A percentile compares a stretch with the other conserved stretches of the same genome.
phyloP scores from a whole-genome alignment of 257 asterid species.

The Anisodus acutangulus region DNA sequence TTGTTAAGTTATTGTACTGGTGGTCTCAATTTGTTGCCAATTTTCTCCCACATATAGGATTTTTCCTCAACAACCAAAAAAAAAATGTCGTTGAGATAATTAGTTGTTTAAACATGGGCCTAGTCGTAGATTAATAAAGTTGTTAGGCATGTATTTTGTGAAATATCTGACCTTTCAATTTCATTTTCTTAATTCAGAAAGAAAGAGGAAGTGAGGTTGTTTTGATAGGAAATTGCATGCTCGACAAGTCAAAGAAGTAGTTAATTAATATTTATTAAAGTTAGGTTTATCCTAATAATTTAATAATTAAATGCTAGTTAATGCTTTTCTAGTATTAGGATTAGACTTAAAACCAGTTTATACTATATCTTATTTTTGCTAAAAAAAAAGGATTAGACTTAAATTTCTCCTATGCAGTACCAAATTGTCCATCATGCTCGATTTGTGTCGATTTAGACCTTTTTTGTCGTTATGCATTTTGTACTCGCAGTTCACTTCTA shows the following conservation, averaged over 20 bases:
- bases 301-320: not conserved
- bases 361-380: not conserved
- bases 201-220: not conserved
- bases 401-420: not conserved
- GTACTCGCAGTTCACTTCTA: not conserved
- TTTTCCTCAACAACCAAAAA: not conserved
- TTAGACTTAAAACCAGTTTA: conserved; percentile 1
- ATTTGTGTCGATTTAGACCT: not conserved
- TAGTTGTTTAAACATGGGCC: conserved; percentile 2
- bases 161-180: conserved; percentile 14
- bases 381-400: not conserved
- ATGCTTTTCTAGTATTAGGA: not conserved
- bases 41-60: not conserved
- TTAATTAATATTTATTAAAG: not conserved
- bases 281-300: not conserved
- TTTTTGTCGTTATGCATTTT: not conserved
- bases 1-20: not conserved
- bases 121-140: not conserved
- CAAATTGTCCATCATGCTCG: not conserved
- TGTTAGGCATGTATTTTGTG: conserved; percentile 10
- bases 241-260: conserved; percentile 2
- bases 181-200: conserved; percentile 10
- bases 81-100: not conserved
- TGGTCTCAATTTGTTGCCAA: not conserved
- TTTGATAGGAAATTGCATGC: conserved; percentile 1